Evolutionary conservation across 2,329 filamentous ascomycete species (phyloP).

Genomic region (Aspergillus awamori): DNA sequence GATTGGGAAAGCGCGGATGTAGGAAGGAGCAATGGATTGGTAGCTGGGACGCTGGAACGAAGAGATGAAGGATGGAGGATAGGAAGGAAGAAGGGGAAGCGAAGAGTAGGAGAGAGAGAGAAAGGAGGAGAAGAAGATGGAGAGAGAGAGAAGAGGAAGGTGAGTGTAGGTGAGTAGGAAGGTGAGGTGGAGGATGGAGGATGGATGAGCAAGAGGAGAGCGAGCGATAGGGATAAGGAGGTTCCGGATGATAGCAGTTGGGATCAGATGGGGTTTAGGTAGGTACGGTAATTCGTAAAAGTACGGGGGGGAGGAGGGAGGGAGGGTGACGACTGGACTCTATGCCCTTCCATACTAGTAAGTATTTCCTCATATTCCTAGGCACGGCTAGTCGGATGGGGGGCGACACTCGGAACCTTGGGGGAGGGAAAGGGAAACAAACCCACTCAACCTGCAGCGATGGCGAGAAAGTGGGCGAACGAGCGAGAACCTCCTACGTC

Average conservation of each 20-base stretch:
- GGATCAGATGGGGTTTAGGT: conserved; percentile 4
- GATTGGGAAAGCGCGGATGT: conserved; percentile 1
- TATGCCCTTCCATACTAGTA: background rate
- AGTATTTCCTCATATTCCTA: background rate
- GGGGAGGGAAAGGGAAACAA: conserved; percentile 11
- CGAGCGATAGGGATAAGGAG: conserved; percentile 11
- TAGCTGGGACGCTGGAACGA: conserved; percentile 8
- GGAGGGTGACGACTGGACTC: background rate
- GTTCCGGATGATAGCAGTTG: conserved; percentile 17
- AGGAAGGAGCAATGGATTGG: conserved; percentile 24
- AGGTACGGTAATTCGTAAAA: conserved; percentile 1
- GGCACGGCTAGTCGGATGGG: conserved; percentile 9
- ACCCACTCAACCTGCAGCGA: conserved; percentile 15
- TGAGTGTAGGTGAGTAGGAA: conserved; percentile 20
- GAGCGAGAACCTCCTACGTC: conserved; percentile 25
- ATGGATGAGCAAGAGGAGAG: conserved; percentile 9
- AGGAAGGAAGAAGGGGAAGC: conserved; percentile 21
- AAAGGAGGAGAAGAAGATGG: conserved; percentile 25
- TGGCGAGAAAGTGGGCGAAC: conserved; percentile 25
- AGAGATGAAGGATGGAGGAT: conserved; percentile 18
- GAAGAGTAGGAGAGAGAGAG: conserved; percentile 15
- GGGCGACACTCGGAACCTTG: conserved; percentile 25
- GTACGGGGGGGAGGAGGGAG: background rate
- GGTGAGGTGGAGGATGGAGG: conserved; percentile 11
- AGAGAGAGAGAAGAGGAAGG: conserved; percentile 20